Conservation (phyloP, 306 rosid species). For the Lathyrus oleraceus region DNA sequence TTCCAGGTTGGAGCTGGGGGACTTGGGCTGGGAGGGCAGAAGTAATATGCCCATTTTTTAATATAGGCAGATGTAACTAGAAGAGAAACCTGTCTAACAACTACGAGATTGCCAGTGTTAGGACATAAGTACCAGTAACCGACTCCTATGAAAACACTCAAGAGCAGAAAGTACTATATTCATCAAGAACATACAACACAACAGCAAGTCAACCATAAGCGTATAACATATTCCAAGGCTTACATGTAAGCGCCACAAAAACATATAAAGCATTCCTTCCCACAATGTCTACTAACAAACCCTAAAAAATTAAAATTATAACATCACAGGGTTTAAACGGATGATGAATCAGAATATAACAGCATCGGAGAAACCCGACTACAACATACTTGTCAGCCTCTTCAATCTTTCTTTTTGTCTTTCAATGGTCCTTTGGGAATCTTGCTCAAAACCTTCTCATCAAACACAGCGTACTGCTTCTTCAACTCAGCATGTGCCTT, state of each 20-base stretch:
- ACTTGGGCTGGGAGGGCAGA: no score
- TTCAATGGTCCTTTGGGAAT: conserved; percentile 71
- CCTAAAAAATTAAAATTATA: conserved; percentile 21
- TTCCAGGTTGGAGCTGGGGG: no score
- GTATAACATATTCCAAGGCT: conserved; percentile 16
- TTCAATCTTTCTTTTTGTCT: conserved; percentile 66
- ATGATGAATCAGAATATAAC: conserved; percentile 36
- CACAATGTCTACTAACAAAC: conserved; percentile 34
- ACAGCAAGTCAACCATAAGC: conserved; percentile 36
- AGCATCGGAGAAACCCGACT: conserved; percentile 34
- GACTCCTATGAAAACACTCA: conserved; percentile 7
- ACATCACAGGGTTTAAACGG: conserved; percentile 41
- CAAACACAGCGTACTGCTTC: conserved; percentile 87
- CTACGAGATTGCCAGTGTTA: not conserved
- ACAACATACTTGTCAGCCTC: conserved; percentile 33
- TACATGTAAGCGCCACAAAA: conserved; percentile 36
- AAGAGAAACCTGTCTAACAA: not conserved
- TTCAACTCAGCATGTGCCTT: conserved; percentile 69
- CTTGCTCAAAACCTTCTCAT: conserved; percentile 83
- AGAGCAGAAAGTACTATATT: conserved; percentile 1
- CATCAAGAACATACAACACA: conserved; percentile 34
- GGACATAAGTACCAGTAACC: not conserved
- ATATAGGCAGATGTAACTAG: not conserved
- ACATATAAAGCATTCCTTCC: conserved; percentile 30
- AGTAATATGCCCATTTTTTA: no score